Evolutionary conservation across 371 early-diverging fungal species (phyloP).

Genomic region (Gilbertella persicaria): DNA sequence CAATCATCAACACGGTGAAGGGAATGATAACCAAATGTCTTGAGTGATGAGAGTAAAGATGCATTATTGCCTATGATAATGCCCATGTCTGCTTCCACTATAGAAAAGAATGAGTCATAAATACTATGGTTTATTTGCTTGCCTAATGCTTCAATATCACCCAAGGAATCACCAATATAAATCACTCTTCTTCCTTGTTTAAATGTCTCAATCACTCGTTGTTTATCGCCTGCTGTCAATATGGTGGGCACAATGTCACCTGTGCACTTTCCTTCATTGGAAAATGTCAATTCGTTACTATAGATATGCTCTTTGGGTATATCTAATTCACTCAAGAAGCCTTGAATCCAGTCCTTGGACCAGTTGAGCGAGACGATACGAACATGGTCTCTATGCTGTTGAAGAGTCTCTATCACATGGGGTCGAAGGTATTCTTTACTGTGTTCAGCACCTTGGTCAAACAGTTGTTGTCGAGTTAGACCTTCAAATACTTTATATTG

Average conservation of each 20-base stretch:
- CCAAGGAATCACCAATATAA: constrained; percentile 47
- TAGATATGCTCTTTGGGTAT: constrained; percentile 25
- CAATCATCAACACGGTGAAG: constrained; percentile 23
- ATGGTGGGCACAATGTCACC: constrained; percentile 32
- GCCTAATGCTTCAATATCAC: constrained; percentile 43
- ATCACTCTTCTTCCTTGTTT: constrained; percentile 8
- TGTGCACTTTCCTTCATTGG: constrained; percentile 17
- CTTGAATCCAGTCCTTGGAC: constrained; percentile 54
- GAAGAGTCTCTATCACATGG: constrained; percentile 17
- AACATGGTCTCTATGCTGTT: constrained; percentile 6
- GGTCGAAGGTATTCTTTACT: constrained; percentile 16
- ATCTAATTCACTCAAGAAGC: constrained; percentile 18
- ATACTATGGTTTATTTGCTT: background rate
- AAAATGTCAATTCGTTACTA: constrained; percentile 37
- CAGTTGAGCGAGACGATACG: constrained; percentile 43
- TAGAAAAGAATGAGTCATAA: background rate
- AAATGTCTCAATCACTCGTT: constrained; percentile 14
- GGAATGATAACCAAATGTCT: background rate
- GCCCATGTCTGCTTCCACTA: constrained; percentile 53
- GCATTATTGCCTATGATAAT: constrained; percentile 54
- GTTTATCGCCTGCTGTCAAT: constrained; percentile 37
- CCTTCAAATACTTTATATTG: constrained; percentile 31
- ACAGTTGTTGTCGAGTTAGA: constrained; percentile 21
- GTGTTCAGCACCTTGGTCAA: constrained; percentile 8
- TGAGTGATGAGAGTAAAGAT: constrained; percentile 27